These are phyloP conservation scores for Plicaturopsis crispa DNA, from an alignment of 768 basidiomycete species.

Conservation along the genomic window DNA sequence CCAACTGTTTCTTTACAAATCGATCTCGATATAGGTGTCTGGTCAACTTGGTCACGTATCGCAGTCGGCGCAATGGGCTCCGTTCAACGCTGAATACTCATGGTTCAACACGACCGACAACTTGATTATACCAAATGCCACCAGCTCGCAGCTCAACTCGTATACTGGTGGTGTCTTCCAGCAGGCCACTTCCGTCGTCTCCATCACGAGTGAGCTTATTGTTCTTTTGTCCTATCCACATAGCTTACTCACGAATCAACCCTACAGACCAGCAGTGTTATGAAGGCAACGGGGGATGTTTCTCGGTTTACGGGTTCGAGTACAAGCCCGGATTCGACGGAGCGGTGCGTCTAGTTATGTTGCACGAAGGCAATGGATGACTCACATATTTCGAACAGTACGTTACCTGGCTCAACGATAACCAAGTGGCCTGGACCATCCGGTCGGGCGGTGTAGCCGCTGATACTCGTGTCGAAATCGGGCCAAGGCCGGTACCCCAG, in stretches of 20 bases:
- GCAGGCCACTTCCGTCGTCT: slow-evolving; percentile 72
- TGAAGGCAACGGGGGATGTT: slow-evolving; percentile 44
- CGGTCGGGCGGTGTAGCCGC: slow-evolving; percentile 54
- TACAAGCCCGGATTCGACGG: slow-evolving; percentile 54
- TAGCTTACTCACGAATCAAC: slow-evolving; percentile 1
- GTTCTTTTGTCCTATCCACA: not conserved
- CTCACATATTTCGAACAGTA: slow-evolving; percentile 34
- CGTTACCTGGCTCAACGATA: slow-evolving; percentile 71
- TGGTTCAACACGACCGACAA: slow-evolving; percentile 64
- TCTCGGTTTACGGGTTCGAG: slow-evolving; percentile 72
- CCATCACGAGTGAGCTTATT: slow-evolving; percentile 40
- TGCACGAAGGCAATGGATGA: not conserved
- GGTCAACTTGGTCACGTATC: slow-evolving; percentile 54
- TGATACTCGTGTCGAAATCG: slow-evolving; percentile 41
- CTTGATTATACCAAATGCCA: slow-evolving; percentile 44
- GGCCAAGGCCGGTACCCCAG: slow-evolving; percentile 50
- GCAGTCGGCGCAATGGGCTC: slow-evolving; percentile 79
- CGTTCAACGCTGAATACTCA: slow-evolving; percentile 66
- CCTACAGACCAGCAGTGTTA: slow-evolving; percentile 64
- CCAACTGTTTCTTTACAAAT: not conserved
- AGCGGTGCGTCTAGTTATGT: slow-evolving; percentile 4
- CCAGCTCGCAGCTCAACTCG: slow-evolving; percentile 46
- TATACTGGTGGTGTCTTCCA: slow-evolving; percentile 77
- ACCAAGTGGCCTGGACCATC: slow-evolving; percentile 62
- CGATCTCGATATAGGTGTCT: slow-evolving; percentile 16